phyloP scores from a whole-genome alignment of 176 grass and related monocot species.

The Oryza glumipatula region DNA sequence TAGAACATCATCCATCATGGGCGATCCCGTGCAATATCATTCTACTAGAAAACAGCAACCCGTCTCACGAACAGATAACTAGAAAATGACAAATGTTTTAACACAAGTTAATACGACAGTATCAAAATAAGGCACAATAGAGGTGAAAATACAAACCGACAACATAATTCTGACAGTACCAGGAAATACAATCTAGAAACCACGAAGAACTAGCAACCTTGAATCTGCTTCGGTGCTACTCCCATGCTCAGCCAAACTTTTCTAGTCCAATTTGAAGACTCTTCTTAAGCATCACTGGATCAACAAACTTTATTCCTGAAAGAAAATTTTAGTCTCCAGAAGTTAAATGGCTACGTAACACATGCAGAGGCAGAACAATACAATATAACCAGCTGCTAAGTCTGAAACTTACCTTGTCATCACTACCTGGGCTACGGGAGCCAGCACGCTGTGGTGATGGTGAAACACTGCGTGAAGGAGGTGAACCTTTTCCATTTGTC shows the following conservation, averaged over 20 bases:
- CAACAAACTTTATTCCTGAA: conserved; percentile 42
- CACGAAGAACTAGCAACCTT: conserved; percentile 59
- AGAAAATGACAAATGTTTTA: conserved; percentile 67
- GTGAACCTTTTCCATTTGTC: conserved; percentile 46
- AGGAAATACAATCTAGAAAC: conserved; percentile 42
- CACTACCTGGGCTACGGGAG: conserved; percentile 37
- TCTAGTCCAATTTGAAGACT: background rate
- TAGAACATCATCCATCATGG: conserved; percentile 61
- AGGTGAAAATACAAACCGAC: conserved; percentile 42
- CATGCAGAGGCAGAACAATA: background rate
- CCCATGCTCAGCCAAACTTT: conserved; percentile 29
- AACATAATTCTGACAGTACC: conserved; percentile 33
- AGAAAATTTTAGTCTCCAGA: conserved; percentile 25
- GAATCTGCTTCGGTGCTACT: conserved; percentile 37
- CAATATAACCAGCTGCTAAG: background rate
- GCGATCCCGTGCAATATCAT: conserved; percentile 43
- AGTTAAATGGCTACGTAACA: conserved; percentile 5
- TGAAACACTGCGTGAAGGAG: conserved; percentile 46
- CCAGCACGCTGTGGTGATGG: conserved; percentile 40
- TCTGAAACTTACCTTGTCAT: conserved; percentile 40
- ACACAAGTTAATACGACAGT: conserved; percentile 45
- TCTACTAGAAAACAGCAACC: conserved; percentile 59
- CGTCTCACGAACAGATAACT: conserved; percentile 63
- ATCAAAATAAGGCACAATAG: conserved; percentile 10
- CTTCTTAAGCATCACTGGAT: conserved; percentile 21